Evolutionary conservation across 768 basidiomycete genomes (phyloP), one percentile per base, ranked within the genome.

Genomic region (Leccinum boreale): DNA sequence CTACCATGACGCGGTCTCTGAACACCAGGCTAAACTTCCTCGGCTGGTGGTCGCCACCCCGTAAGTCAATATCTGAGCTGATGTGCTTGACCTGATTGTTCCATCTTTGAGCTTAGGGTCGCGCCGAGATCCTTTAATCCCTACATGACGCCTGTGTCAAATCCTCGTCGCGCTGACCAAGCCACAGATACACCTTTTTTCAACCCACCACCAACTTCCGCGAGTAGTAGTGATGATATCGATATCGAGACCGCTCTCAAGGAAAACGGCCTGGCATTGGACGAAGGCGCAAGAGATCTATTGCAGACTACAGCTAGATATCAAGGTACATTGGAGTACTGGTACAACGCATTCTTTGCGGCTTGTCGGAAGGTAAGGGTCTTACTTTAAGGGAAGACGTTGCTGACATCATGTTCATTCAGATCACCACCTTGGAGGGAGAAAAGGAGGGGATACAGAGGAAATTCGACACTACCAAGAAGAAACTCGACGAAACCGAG

Each of bases 141-240:
- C 1, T 68, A 68, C 42, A 49, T 68, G 68, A 68, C 67, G 19
- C 67, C 67, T 0, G 1, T 68, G 24, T 68, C 65, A n/a, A 67
- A 70, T 47, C 58, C 68, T 19, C 63, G 67, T 36, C 52, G 36
- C 21, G 47, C 28, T 4, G 45, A 50, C 39, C n/a, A 55, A 49
- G 2, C 14, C 14, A 49, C 35, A 31, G 11, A 21, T 15, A 21
- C 45, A 10, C 45, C 50, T 48, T 45, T 21, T 9, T 44, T 44
- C 14, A 11, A 51, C 15, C 17, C 23, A 1, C 55, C 65, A 15
- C 67, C 61, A 4, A 63, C 51, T n/a, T 48, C 51, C 24, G 33
- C 39, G 36, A 35, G n/a, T 3, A 33, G 49, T 31, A n/a, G 15
- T 28, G 28, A 28, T 28, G 28, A 28, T 11, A 31, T 4, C 35